Conservation (phyloP, 75 land plant genomes). For the Larix kaempferi region DNA sequence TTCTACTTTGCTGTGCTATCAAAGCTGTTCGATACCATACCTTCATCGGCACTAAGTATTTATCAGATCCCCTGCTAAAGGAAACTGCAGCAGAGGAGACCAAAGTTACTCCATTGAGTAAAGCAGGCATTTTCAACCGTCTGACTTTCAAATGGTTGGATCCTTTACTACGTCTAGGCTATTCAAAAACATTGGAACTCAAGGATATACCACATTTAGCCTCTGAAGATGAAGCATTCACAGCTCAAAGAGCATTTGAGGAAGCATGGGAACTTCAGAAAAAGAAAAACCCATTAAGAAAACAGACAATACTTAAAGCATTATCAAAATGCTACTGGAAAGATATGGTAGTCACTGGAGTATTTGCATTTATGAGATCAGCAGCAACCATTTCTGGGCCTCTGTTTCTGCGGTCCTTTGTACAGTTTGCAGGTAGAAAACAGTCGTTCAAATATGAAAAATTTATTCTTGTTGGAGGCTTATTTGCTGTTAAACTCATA, state of each 20-base stretch:
- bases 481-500: conserved; percentile 43
- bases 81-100: background rate
- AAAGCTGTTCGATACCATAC: background rate
- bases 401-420: conserved; percentile 52
- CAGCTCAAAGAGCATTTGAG: conserved; percentile 28
- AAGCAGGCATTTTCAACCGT: conserved; percentile 28
- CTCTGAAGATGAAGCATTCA: conserved; percentile 42
- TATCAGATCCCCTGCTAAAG: conserved; percentile 33
- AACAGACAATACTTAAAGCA: conserved; percentile 22
- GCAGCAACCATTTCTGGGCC: conserved; percentile 40
- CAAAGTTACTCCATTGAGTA: conserved; percentile 11
- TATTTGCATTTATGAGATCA: conserved; percentile 46
- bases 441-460: conserved; percentile 20
- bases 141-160: conserved; percentile 68
- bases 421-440: conserved; percentile 31
- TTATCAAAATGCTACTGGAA: conserved; percentile 48
- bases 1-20: conserved; percentile 35
- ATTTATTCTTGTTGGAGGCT: conserved; percentile 24
- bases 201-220: conserved; percentile 55
- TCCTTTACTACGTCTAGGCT: conserved; percentile 48
- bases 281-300: background rate
- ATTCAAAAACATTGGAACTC: conserved; percentile 38
- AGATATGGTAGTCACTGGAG: conserved; percentile 30
- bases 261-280: conserved; percentile 29
- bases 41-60: background rate